Evolutionary conservation across 768 basidiomycete species (phyloP), one percentile per base, ranked within the genome.

Genomic region (Lactifluus piperatus): DNA sequence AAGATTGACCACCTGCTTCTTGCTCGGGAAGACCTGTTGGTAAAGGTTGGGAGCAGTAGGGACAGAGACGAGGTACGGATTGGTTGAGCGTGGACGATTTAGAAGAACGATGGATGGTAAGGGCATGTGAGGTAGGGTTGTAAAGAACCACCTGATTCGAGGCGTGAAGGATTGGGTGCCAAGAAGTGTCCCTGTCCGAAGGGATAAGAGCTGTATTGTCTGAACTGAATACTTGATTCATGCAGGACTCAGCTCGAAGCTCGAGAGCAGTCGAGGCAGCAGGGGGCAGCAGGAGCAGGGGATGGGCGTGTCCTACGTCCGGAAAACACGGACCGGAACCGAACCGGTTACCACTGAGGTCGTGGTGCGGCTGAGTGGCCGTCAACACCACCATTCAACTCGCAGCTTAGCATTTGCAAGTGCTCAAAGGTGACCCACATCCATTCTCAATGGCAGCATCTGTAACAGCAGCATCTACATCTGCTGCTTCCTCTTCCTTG

Each of bases 121-220:
- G 74, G 2, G 91, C 90, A 68, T 93, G 91, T 1, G 86, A 91
- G 2, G 80, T 84, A 0, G 91, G 84, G 68, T 94, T 90, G 73
- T 92, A 94, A 8, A 93, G 77, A 16, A 94, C 91, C 36, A 93
- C 84, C 66, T 92, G 89, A 70, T 90, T 88, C 0, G 87, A 85
- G n/a, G 80, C 79, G 47, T 90, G 89, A 18, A 91, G 76, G 60
- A 93, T 90, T 1, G 89, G 84, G 54, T 80, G 86, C 90, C 90
- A 92, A 57, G 82, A 74, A 0, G 64, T 59, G 27, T 69, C 71
- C 36, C 51, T 48, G 29, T 51, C 57, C 7, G 66, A 47, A 20
- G 66, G 63, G 4, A 65, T 62, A 4, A 69, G 53, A 13, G 69
- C 67, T 24, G 49, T 41, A 49, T 46, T 30, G 22, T 52, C 49